These are phyloP conservation scores for Hapsidospora chrysogenum DNA, from an alignment of 495 filamentous ascomycete genomes.

Conservation along the genomic window DNA sequence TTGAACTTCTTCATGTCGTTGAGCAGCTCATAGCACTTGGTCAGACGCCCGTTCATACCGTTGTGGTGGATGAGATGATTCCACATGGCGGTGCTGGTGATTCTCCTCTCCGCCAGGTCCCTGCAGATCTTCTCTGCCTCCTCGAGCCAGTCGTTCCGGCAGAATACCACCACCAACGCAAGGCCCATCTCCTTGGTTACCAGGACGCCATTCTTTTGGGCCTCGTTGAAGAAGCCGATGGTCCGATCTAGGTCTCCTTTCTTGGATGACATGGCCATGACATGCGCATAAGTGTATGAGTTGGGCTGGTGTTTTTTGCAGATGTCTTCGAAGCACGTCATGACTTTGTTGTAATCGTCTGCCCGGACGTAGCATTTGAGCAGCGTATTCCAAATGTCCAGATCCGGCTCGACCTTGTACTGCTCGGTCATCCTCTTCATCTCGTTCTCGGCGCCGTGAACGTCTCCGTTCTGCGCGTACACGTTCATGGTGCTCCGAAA, in stretches of 20 bases:
- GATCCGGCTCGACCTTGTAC: conserved; percentile 30
- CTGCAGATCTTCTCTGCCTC: conserved; percentile 44
- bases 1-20: conserved; percentile 39
- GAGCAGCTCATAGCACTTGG: conserved; percentile 40
- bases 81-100: conserved; percentile 34
- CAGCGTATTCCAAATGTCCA: conserved; percentile 56
- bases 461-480: conserved; percentile 46
- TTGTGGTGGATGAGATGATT: conserved; percentile 57
- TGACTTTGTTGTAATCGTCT: conserved; percentile 45
- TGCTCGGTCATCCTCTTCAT: conserved; percentile 29
- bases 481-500: conserved; percentile 40
- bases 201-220: conserved; percentile 23
- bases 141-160: conserved; percentile 39
- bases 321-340: conserved; percentile 41
- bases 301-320: conserved; percentile 31
- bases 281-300: conserved; percentile 43
- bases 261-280: conserved; percentile 56
- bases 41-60: conserved; percentile 47
- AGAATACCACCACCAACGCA: conserved; percentile 51
- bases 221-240: conserved; percentile 41
- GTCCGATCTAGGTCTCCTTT: conserved; percentile 59
- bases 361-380: conserved; percentile 52
- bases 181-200: conserved; percentile 14
- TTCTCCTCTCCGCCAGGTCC: background rate
- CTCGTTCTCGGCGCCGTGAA: conserved; percentile 42